Evolutionary conservation across 768 basidiomycete species (phyloP), one percentile per base, ranked within the genome.

Genomic region (Pleurotus giganteus): DNA sequence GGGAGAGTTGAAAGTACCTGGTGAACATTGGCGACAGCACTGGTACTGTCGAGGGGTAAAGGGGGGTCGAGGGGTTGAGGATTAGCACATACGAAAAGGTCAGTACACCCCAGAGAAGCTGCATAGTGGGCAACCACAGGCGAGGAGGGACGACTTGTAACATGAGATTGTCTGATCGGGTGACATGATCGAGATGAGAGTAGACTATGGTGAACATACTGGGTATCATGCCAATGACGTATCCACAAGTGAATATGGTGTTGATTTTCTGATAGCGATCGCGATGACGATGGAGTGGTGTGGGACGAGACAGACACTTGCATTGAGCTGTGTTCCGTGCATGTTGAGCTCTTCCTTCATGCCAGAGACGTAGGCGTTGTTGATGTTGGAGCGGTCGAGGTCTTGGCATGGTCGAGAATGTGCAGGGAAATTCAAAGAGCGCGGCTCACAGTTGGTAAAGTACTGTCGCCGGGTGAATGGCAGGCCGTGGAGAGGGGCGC

Each of bases 301-400:
- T 37, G 41, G 24, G 36, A 55, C n/a, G 43, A 28, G 55, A 23
- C 46, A 31, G 34, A 27, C 47, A 17, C 73, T 58, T 47, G 81
- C 79, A 61, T 89, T 87, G 62, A 82, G 81, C 44, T 89, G 74
- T 36, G 77, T 83, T 34, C 85, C 85, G 39, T 73, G 65, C 84
- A 88, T 85, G 54, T 76, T 60, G 32, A 89, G 73, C 19, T 86
- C 86, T 66, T 89, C 84, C 57, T 78, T 83, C 86, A 91, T 88
- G 4, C 88, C 88, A 4, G 85, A 87, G n/a, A 88, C 84, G 66
- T 87, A 89, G 9, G 88, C 88, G 66, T 89, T 89, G 59, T 75
- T 74, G 26, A 89, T 72, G 66, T 87, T 87, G 28, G 85, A 84
- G 54, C 85, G 71, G 65, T 87, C 85, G 19, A 88, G 72, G 67